These are phyloP conservation scores for Raphanus raphanistrum DNA, from an alignment of 345 rosid genomes.

Conservation along the genomic window DNA sequence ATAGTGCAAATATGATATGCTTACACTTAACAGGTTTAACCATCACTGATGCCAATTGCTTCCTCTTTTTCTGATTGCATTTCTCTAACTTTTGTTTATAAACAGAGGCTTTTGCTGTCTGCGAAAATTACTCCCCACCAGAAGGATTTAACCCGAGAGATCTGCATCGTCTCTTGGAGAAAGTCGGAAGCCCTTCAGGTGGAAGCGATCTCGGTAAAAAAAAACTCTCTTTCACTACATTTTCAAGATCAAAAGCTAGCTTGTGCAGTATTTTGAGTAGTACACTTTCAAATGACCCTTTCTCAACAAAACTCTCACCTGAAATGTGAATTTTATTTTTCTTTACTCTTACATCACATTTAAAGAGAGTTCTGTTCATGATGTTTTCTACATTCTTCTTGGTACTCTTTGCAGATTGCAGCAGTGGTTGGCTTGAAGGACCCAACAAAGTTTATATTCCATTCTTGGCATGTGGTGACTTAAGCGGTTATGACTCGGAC, in stretches of 20 bases:
- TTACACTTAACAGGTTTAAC: constrained; percentile 22
- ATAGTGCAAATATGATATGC: constrained; percentile 20
- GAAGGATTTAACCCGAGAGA: constrained; percentile 81
- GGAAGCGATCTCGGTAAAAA: constrained; percentile 77
- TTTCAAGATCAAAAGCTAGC: constrained; percentile 4
- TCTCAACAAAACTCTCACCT: constrained; percentile 23
- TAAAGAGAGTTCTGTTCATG: neutral
- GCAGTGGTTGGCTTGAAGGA: constrained; percentile 91
- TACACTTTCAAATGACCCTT: constrained; percentile 25
- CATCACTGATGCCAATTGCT: constrained; percentile 10
- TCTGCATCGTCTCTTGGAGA: constrained; percentile 77
- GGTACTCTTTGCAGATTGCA: constrained; percentile 61
- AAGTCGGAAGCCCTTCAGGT: constrained; percentile 86
- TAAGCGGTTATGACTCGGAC: constrained; percentile 84
- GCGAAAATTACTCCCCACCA: constrained; percentile 93
- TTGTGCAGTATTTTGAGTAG: constrained; percentile 21
- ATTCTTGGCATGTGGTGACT: constrained; percentile 89
- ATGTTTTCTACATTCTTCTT: neutral
- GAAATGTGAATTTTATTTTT: neutral
- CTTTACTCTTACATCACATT: neutral
- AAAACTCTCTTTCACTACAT: neutral
- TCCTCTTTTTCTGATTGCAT: constrained; percentile 1
- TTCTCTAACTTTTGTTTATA: constrained; percentile 18
- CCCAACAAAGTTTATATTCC: constrained; percentile 91
- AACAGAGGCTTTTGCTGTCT: constrained; percentile 93